phyloP scores from a whole-genome alignment of 1,139 yeast genomes.

The Geotrichum reessii region DNA sequence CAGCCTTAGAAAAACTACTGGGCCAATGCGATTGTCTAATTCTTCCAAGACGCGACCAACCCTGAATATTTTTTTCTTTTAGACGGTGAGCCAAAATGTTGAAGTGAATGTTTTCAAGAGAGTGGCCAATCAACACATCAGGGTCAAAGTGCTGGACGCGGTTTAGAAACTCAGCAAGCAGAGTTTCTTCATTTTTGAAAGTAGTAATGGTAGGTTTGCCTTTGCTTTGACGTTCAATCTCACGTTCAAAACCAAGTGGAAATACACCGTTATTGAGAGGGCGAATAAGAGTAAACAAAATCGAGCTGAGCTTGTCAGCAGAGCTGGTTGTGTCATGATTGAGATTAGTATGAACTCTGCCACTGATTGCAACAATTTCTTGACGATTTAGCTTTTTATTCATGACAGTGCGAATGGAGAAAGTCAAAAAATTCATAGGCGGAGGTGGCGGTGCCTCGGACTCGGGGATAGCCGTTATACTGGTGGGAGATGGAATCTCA shows the following conservation, averaged over 20 bases:
- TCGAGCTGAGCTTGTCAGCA: constrained; percentile 32
- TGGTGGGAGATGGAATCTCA: constrained; percentile 47
- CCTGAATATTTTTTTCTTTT: constrained; percentile 61
- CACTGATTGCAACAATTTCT: constrained; percentile 78
- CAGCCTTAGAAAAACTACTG: constrained; percentile 52
- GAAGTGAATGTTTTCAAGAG: constrained; percentile 69
- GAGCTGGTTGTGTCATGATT: constrained; percentile 53
- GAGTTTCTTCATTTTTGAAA: constrained; percentile 60
- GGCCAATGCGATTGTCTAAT: constrained; percentile 69
- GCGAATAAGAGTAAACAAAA: constrained; percentile 59
- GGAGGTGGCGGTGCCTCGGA: constrained; percentile 46
- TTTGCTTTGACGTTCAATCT: constrained; percentile 25
- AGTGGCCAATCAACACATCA: constrained; percentile 85
- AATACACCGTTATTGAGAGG: constrained; percentile 51
- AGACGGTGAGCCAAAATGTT: constrained; percentile 80
- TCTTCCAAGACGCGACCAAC: constrained; percentile 85
- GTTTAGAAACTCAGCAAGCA: constrained; percentile 63
- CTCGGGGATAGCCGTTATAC: constrained; percentile 49
- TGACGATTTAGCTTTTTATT: constrained; percentile 68
- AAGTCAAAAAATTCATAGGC: constrained; percentile 63
- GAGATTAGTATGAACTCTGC: constrained; percentile 52
- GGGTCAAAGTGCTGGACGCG: constrained; percentile 73
- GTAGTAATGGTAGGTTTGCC: constrained; percentile 21
- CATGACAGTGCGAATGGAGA: constrained; percentile 76
- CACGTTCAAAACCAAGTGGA: constrained; percentile 67